Evolutionary conservation across 1,284 basidiomycete species (phyloP).

Genomic region (Cryptococcus sp.): DNA sequence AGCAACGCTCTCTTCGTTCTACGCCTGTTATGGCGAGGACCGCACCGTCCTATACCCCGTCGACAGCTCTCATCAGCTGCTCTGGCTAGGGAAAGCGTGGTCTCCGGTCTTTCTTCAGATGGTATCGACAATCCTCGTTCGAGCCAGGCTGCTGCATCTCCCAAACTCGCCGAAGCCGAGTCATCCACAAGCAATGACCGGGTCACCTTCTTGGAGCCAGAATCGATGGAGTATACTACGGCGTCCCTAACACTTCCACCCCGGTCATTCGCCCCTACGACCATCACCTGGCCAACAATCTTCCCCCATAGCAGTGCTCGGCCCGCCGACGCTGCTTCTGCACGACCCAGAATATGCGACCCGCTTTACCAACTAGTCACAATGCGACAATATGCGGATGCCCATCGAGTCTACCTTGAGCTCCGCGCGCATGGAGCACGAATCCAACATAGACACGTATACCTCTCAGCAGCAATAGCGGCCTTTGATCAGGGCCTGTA

Average conservation of each 20-base stretch:
- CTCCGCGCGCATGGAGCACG: conserved; percentile 27
- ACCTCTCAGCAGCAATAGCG: conserved; percentile 33
- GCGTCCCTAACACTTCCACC: conserved; percentile 30
- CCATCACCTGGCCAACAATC: conserved; percentile 45
- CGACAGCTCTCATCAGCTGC: conserved; percentile 13
- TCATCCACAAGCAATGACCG: too few species aligned
- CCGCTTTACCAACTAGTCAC: conserved; percentile 33
- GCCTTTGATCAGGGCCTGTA: conserved; percentile 19
- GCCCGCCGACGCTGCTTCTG: neutral
- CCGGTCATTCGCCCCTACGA: conserved; percentile 6
- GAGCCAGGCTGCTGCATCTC: too few species aligned
- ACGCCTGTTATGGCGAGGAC: conserved; percentile 13
- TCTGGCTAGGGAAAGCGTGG: conserved; percentile 4
- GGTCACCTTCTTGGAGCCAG: conserved; percentile 35
- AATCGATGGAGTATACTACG: conserved; percentile 32
- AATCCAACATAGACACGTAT: conserved; percentile 33
- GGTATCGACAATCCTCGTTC: neutral
- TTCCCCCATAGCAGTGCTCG: conserved; percentile 20
- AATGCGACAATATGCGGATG: conserved; percentile 16
- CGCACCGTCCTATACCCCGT: neutral
- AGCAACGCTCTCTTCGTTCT: conserved; percentile 23
- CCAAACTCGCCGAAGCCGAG: too few species aligned
- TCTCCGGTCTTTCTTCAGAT: neutral
- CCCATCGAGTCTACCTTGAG: conserved; percentile 36
- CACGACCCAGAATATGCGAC: conserved; percentile 29